Evolutionary conservation across 306 rosid species (phyloP), one percentile per base, ranked within the genome.

Genomic region (Amphicarpaea edgeworthii): DNA sequence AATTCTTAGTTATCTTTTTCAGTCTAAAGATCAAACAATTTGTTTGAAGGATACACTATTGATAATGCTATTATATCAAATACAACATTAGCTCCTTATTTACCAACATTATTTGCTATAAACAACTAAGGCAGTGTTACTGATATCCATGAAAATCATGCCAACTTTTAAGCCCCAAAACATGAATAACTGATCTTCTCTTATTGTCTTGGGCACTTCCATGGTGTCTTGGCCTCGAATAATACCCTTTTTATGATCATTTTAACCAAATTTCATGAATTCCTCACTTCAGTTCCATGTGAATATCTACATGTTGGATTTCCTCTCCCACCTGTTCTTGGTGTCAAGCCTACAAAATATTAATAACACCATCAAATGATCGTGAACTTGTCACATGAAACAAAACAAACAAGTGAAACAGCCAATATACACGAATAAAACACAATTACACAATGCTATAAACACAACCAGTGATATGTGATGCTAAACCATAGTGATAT

Each of bases 261-360:
- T 67, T 72, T 37, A 45, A 59, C 47, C 32, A 62, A 58, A 61
- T 23, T 37, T 58, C 28, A 47, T 8, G 73, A 9, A 50, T 8
- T 16, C 75, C 12, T 38, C 60, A 54, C 23, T 38, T 42, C 72
- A 47, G 55, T 70, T 37, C 34, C 75, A 55, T 7, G 47, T 49
- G 63, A 55, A 84, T 46, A 58, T 84, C 83, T 89, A 87, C 94
- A 91, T 89, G 91, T 91, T 91, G 64, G 97, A 88, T 82, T 91
- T 91, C 82, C 97, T 88, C 84, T 89, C 93, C 95, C 97, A 91
- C 79, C 97, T 88, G 70, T 89, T 92, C 87, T 86, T 91, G 32
- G 93, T 83, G 76, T 89, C 97, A 32, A 91, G 95, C 88, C 96
- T 90, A 38, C 83, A 66, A 66, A 77, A 75, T 66, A 69, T 59